A percentile compares a stretch with the other conserved stretches of the same genome.
Conservation (phyloP, 2,329 filamentous ascomycete species). For the Alternaria angustiovoidea region DNA sequence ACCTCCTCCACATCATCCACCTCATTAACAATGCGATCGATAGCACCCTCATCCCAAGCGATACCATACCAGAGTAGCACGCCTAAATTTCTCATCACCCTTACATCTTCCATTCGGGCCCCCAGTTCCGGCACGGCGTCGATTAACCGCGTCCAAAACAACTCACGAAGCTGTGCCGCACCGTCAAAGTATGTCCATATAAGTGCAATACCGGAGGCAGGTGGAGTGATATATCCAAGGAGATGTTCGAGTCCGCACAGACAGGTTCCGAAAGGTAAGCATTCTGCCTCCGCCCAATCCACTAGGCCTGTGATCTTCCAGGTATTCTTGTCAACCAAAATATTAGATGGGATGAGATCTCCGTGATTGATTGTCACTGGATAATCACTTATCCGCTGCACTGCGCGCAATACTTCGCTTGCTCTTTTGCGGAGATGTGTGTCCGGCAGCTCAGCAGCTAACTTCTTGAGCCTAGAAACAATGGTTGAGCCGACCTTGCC, state of each 20-base stretch:
- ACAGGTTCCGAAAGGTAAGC: slow-evolving; percentile 66
- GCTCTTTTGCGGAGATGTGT: slow-evolving; percentile 29
- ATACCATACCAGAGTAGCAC: slow-evolving; percentile 70
- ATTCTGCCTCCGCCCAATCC: slow-evolving; percentile 72
- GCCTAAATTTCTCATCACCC: slow-evolving; percentile 61
- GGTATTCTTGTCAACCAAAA: slow-evolving; percentile 59
- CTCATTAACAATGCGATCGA: slow-evolving; percentile 66
- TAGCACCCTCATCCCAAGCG: slow-evolving; percentile 67
- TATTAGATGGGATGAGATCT: slow-evolving; percentile 66
- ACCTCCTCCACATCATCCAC: slow-evolving; percentile 63
- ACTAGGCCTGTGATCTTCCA: slow-evolving; percentile 63
- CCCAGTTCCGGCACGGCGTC: slow-evolving; percentile 49
- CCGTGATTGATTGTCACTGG: slow-evolving; percentile 69
- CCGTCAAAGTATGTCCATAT: slow-evolving; percentile 55
- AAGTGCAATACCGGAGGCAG: background rate
- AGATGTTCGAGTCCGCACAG: slow-evolving; percentile 69
- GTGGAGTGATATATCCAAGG: slow-evolving; percentile 57
- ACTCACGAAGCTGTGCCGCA: slow-evolving; percentile 53
- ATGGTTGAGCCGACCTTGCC: slow-evolving; percentile 43
- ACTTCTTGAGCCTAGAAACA: slow-evolving; percentile 31
- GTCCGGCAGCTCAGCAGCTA: slow-evolving; percentile 38
- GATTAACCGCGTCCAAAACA: slow-evolving; percentile 61
- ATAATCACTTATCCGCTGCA: slow-evolving; percentile 59
- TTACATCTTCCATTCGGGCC: slow-evolving; percentile 47
- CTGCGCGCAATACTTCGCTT: slow-evolving; percentile 3